Conservation (phyloP, 2,329 filamentous ascomycete species). For the Penicillium expansum region DNA sequence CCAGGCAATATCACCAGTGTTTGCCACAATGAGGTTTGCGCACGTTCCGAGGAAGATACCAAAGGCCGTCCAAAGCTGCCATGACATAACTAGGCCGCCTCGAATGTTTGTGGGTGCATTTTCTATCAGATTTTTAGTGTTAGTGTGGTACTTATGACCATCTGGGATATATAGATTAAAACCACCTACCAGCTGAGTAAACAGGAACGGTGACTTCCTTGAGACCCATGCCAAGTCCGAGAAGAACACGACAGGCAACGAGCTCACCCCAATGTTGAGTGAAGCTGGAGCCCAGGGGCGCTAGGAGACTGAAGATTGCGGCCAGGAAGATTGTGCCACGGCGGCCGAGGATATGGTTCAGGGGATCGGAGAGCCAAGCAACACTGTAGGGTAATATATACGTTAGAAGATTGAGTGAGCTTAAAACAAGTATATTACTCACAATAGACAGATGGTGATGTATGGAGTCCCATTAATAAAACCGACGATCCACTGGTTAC, state of each 20-base stretch:
- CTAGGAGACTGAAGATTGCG: slow-evolving; percentile 18
- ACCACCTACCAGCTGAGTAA: slow-evolving; percentile 43
- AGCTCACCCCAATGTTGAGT: slow-evolving; percentile 20
- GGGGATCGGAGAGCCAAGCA: slow-evolving; percentile 20
- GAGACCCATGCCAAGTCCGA: slow-evolving; percentile 41
- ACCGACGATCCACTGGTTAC: slow-evolving; percentile 58
- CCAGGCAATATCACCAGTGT: slow-evolving; percentile 43
- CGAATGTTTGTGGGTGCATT: slow-evolving; percentile 54
- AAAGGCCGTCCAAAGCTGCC: slow-evolving; percentile 52
- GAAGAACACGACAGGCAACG: slow-evolving; percentile 18
- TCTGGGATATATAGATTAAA: background rate
- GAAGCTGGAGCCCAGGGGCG: slow-evolving; percentile 17
- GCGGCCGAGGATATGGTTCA: slow-evolving; percentile 20
- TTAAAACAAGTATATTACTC: slow-evolving; percentile 16
- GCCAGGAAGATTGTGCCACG: slow-evolving; percentile 20
- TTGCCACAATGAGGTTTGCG: slow-evolving; percentile 43
- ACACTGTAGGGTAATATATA: background rate
- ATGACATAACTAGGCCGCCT: slow-evolving; percentile 55
- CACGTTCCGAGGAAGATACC: slow-evolving; percentile 42
- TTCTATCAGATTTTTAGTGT: slow-evolving; percentile 29
- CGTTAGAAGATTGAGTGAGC: background rate
- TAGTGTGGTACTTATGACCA: background rate
- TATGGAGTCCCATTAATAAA: slow-evolving; percentile 58
- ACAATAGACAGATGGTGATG: slow-evolving; percentile 51
- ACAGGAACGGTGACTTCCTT: slow-evolving; percentile 51